Base-by-base conservation (phyloP, 2,329 filamentous ascomycete species). In the Aspergillus sp. region DNA sequence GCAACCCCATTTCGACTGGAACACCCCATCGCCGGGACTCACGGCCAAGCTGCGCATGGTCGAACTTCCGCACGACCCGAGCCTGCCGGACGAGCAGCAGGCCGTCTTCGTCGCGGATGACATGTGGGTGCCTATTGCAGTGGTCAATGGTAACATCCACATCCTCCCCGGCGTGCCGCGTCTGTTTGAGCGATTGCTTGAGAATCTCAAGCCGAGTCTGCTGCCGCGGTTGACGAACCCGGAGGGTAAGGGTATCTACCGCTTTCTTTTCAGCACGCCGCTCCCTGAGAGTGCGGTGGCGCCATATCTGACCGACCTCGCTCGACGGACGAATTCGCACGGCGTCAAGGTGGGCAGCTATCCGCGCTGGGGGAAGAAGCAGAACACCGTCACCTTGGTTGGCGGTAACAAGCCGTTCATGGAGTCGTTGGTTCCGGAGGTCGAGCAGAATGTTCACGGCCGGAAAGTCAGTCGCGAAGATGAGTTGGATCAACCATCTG, bases 331-430 rank as follows among this genome's bases (percentile, higher is more conserved):
- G 26, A 84, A 82, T 63, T 72, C 81, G 1, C 81, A 79, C 59
- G 89, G 88, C 3, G 78, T 97, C 59, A 97, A 97, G 71, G 88
- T 97, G 10, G 93, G 93, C 41, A 94, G 88, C 67, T 97, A 98
- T 68, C 93, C 93, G 33, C 76, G 88, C 46, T 96, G 90, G 89
- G 88, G 86, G 4, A 91, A 88, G 75, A 81, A 81, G 59, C 77
- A 77, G 52, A 97, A 97, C 67, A 93, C 89, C 0, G 88, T 97
- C 42, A 96, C 91, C 7, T 73, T 98, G 45, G 90, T 96, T 10
- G 81, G 76, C 10, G 82, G 81, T 54, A 86, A 96, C 62, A 74
- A 78, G 55, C 82, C 79, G 27, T 91, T 80, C 57, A 78, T 97
- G 62, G 88, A 95, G 64, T 82, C 81, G 43, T 68, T 96, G 51